Conservation (phyloP, 257 asterid species). For the Osmanthus fragrans region DNA sequence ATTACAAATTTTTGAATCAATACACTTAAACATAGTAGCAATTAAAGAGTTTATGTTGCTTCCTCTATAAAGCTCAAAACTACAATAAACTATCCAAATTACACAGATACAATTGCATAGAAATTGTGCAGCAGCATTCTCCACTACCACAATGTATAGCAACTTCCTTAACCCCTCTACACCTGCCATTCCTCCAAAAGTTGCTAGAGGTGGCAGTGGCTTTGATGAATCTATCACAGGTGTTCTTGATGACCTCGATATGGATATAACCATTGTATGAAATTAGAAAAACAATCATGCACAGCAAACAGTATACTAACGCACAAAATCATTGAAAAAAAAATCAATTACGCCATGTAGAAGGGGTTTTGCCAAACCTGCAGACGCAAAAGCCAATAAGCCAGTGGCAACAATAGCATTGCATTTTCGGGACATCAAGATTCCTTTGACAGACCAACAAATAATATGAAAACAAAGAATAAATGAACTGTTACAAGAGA, state of each 20-base stretch:
- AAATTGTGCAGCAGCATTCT: too few species aligned
- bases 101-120: too few species aligned
- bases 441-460: too few species aligned
- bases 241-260: slow-evolving; percentile 62
- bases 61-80: too few species aligned
- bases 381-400: slow-evolving; percentile 76
- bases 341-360: slow-evolving; percentile 85
- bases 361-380: slow-evolving; percentile 94
- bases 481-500: neutral
- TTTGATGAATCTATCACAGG: slow-evolving; percentile 94
- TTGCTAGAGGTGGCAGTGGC: slow-evolving; percentile 91
- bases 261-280: slow-evolving; percentile 26
- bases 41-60: too few species aligned
- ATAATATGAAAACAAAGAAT: slow-evolving; percentile 34
- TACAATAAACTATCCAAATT: too few species aligned
- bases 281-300: neutral
- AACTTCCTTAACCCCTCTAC: too few species aligned
- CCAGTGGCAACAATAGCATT: slow-evolving; percentile 76
- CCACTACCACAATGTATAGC: too few species aligned
- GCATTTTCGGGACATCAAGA: slow-evolving; percentile 72
- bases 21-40: too few species aligned
- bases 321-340: slow-evolving; percentile 3
- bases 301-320: neutral
- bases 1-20: too few species aligned
- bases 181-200: slow-evolving; percentile 58